Evolutionary conservation across 1,284 basidiomycete species (phyloP).

Genomic region (Mycocalia duriaeana): DNA sequence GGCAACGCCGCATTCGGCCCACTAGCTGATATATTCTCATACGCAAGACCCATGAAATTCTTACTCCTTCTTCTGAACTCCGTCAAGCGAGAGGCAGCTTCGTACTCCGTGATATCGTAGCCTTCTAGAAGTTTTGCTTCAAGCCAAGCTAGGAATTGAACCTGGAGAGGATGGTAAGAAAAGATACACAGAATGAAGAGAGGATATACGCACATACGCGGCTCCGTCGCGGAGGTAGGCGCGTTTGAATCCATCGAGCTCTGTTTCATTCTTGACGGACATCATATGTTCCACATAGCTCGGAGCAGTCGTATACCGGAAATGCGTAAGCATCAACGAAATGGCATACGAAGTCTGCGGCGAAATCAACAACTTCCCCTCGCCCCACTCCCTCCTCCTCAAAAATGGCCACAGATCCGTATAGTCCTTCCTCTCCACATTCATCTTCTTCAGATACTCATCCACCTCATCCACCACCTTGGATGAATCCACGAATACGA

Average conservation of each 20-base stretch:
- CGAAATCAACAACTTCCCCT: conserved; percentile 68
- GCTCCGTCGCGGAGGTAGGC: conserved; percentile 91
- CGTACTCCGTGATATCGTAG: conserved; percentile 86
- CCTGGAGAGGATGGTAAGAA: conserved; percentile 30
- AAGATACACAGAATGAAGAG: conserved; percentile 1
- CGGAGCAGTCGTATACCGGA: conserved; percentile 66
- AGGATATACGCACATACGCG: conserved; percentile 65
- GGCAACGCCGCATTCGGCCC: conserved; percentile 92
- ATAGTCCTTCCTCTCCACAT: conserved; percentile 62
- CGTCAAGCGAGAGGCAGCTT: conserved; percentile 82
- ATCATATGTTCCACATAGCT: conserved; percentile 76
- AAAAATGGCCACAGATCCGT: conserved; percentile 82
- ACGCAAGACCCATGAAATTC: conserved; percentile 85
- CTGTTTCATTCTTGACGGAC: conserved; percentile 83
- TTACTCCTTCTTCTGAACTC: conserved; percentile 73
- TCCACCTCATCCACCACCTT: conserved; percentile 55
- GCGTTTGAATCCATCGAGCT: conserved; percentile 77
- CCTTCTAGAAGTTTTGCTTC: conserved; percentile 75
- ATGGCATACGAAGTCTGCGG: conserved; percentile 76
- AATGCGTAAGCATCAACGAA: conserved; percentile 73
- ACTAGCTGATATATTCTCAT: conserved; percentile 89
- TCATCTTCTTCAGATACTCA: conserved; percentile 55
- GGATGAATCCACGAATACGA: conserved; percentile 65
- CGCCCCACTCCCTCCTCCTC: conserved; percentile 67
- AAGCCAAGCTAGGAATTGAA: conserved; percentile 86